phyloP scores from a whole-genome alignment of 441 rosid genomes.

The Corymbia citriodora region DNA sequence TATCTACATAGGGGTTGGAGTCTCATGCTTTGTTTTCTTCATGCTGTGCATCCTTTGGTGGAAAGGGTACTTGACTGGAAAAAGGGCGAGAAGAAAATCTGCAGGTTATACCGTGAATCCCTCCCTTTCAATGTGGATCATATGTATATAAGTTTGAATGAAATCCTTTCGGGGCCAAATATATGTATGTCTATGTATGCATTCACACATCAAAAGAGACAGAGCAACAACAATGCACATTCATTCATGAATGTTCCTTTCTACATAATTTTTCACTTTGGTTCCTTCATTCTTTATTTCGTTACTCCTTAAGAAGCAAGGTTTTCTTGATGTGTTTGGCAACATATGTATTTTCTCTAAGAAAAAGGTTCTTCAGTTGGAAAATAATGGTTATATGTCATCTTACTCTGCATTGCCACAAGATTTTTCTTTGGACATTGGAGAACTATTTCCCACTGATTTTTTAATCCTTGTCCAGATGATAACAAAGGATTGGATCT shows the following conservation, averaged over 20 bases:
- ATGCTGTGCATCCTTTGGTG: constrained; percentile 35
- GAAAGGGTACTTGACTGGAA: constrained; percentile 22
- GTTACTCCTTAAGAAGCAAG: not conserved
- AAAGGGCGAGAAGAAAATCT: constrained; percentile 28
- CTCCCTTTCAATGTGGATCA: not conserved
- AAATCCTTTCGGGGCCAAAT: not conserved
- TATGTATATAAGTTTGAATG: not conserved
- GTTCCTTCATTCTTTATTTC: not conserved
- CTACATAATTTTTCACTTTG: not conserved
- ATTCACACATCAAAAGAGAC: not conserved
- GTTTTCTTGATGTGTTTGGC: not conserved
- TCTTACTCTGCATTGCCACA: not conserved
- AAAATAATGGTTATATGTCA: not conserved
- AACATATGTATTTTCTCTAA: not conserved
- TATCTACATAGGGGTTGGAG: constrained; percentile 28
- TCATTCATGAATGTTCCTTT: not conserved
- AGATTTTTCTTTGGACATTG: not conserved
- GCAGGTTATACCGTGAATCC: not conserved
- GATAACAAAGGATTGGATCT: not conserved
- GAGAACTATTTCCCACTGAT: not conserved
- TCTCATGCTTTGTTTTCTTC: constrained; percentile 19
- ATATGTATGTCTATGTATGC: not conserved
- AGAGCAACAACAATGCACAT: not conserved
- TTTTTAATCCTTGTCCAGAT: not conserved
- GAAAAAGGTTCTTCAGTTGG: not conserved